phyloP scores from a whole-genome alignment of 805 yeast genomes.

The Isabelozyma rhagii region DNA sequence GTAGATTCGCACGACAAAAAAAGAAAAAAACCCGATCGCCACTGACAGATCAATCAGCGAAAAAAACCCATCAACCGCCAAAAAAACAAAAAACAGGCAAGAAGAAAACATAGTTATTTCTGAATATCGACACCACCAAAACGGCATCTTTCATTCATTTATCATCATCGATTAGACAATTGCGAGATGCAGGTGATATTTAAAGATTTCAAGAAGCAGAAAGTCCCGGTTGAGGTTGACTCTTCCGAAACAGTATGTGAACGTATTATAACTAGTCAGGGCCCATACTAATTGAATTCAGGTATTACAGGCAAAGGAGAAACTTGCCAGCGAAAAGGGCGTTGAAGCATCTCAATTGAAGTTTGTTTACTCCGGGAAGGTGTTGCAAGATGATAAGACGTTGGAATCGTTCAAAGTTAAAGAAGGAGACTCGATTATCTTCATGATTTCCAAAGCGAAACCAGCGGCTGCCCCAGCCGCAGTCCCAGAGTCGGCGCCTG shows the following conservation, averaged over 20 bases:
- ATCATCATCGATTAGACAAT: too few species aligned
- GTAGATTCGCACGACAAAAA: too few species aligned
- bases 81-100: too few species aligned
- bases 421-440: constrained; percentile 84
- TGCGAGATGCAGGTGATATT: constrained; percentile 70
- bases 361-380: constrained; percentile 89
- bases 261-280: not conserved
- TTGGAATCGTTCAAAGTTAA: constrained; percentile 72
- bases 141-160: too few species aligned
- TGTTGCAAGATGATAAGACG: constrained; percentile 78
- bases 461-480: constrained; percentile 23
- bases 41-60: too few species aligned
- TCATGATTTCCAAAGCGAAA: constrained; percentile 67
- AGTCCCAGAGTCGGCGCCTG: constrained; percentile 7
- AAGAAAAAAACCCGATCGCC: too few species aligned
- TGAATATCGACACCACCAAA: not conserved
- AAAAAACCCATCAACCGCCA: too few species aligned
- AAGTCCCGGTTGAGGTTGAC: constrained; percentile 76
- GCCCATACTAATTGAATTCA: constrained; percentile 15
- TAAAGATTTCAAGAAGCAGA: constrained; percentile 91
- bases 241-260: constrained; percentile 58
- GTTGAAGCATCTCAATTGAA: constrained; percentile 75
- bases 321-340: constrained; percentile 63
- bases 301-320: constrained; percentile 67
- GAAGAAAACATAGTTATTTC: too few species aligned